Percentiles rank a stretch among this genome's conserved stretches.
These are phyloP conservation scores for Penicillium maclennaniae DNA, from an alignment of 495 filamentous ascomycete species.

Conservation along the genomic window DNA sequence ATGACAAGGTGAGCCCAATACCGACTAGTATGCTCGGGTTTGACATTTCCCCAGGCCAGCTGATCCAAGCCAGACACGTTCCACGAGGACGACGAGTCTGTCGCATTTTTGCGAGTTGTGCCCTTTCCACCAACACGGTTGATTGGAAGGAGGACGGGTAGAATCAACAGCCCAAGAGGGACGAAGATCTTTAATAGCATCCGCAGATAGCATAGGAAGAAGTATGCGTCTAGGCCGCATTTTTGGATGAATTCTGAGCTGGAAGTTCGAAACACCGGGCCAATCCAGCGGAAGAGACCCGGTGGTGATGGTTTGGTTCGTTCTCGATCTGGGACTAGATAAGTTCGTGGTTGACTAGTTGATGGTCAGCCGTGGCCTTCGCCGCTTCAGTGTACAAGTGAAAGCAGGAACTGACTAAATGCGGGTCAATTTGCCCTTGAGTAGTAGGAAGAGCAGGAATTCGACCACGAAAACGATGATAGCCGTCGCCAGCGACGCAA, in stretches of 20 bases:
- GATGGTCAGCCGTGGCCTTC: background rate
- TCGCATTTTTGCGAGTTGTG: constrained; percentile 43
- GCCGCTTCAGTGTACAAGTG: background rate
- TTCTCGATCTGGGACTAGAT: constrained; percentile 84
- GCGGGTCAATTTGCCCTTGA: constrained; percentile 72
- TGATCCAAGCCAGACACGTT: constrained; percentile 70
- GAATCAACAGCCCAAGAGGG: constrained; percentile 69
- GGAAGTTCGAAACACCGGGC: constrained; percentile 68
- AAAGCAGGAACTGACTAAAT: constrained; percentile 65
- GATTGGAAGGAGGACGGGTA: constrained; percentile 83
- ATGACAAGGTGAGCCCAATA: constrained; percentile 89
- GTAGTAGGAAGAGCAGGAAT: constrained; percentile 67
- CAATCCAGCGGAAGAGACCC: constrained; percentile 66
- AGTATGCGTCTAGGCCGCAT: constrained; percentile 95
- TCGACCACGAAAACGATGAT: constrained; percentile 75
- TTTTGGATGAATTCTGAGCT: constrained; percentile 91
- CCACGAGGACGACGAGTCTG: constrained; percentile 28
- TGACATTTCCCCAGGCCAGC: constrained; percentile 90
- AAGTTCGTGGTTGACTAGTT: constrained; percentile 76
- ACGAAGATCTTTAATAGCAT: constrained; percentile 91
- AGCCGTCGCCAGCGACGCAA: constrained; percentile 71
- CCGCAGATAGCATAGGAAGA: constrained; percentile 92
- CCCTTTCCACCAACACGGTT: constrained; percentile 75
- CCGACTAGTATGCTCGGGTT: constrained; percentile 59
- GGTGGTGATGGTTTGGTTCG: constrained; percentile 67